Evolutionary conservation across 768 basidiomycete genomes (phyloP).

Genomic region (Dioszegia crocea): DNA sequence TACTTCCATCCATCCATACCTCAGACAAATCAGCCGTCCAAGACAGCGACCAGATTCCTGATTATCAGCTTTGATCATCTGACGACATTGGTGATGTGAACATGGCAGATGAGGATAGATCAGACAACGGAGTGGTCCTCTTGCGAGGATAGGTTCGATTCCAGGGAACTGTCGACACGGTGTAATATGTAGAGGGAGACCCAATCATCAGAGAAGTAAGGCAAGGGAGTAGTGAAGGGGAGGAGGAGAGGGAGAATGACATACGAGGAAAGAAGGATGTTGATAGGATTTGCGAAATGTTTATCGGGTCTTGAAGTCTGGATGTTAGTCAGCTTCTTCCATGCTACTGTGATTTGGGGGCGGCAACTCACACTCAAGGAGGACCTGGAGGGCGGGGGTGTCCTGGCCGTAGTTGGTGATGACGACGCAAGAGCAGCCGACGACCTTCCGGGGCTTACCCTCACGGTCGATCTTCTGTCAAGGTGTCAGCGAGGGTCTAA

Average conservation of each 20-base stretch:
- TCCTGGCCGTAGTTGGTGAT: constrained; percentile 97
- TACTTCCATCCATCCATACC: background rate
- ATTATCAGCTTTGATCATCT: background rate
- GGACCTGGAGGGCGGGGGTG: constrained; percentile 87
- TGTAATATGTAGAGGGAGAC: constrained; percentile 50
- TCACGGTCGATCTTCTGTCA: constrained; percentile 87
- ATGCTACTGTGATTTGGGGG: background rate
- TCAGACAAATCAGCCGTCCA: background rate
- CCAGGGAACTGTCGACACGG: constrained; percentile 49
- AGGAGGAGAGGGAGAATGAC: background rate
- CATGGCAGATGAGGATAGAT: constrained; percentile 10
- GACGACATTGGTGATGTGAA: background rate
- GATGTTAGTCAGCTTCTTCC: constrained; percentile 1
- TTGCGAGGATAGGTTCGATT: constrained; percentile 51
- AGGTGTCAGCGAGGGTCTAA: background rate
- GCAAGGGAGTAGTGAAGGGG: constrained; percentile 3
- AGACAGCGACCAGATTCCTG: background rate
- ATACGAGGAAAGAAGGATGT: constrained; percentile 6
- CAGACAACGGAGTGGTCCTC: constrained; percentile 48
- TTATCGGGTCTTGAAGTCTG: constrained; percentile 88
- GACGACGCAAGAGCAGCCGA: constrained; percentile 64
- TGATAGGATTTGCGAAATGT: constrained; percentile 8
- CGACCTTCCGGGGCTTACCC: constrained; percentile 92
- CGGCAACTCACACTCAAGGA: constrained; percentile 45
- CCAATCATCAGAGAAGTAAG: constrained; percentile 43